Percentiles rank a stretch among this genome's conserved stretches.
phyloP scores from a whole-genome alignment of 768 basidiomycete species.

The Agaricus sinodeliciosus region DNA sequence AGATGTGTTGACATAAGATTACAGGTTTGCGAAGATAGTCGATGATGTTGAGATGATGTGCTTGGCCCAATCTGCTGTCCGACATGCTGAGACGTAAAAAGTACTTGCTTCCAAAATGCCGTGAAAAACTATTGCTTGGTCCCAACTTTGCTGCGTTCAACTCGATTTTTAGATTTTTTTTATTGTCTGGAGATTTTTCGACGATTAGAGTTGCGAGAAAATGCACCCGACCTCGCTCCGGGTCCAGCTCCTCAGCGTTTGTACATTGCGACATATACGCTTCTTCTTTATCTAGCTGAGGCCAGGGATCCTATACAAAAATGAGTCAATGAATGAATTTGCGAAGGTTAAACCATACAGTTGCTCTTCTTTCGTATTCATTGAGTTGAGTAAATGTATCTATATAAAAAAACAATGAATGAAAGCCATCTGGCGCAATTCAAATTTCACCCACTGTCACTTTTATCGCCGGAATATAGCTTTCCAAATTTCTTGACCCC shows the following conservation, averaged over 20 bases:
- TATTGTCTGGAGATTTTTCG: neutral
- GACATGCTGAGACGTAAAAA: slow-evolving; percentile 47
- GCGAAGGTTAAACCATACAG: slow-evolving; percentile 8
- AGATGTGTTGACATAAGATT: slow-evolving; percentile 47
- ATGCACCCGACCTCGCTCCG: slow-evolving; percentile 46
- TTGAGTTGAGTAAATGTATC: neutral
- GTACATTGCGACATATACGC: slow-evolving; percentile 29
- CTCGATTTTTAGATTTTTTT: slow-evolving; percentile 25
- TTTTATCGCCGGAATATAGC: neutral
- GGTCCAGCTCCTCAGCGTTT: slow-evolving; percentile 15
- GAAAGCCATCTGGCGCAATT: neutral
- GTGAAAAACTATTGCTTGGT: slow-evolving; percentile 48
- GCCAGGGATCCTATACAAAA: slow-evolving; percentile 48
- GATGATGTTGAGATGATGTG: slow-evolving; percentile 22
- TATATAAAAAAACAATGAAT: neutral
- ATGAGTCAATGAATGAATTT: neutral
- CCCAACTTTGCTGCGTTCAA: slow-evolving; percentile 46
- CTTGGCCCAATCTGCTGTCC: slow-evolving; percentile 23
- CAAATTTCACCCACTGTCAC: neutral
- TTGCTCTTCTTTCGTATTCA: slow-evolving; percentile 21
- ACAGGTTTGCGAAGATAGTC: slow-evolving; percentile 43
- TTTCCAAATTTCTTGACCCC: neutral
- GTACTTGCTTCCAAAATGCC: slow-evolving; percentile 58
- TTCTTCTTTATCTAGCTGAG: slow-evolving; percentile 54
- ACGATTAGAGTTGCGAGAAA: slow-evolving; percentile 35